phyloP scores from a whole-genome alignment of 192 early-diverging fungal species.

The Geranomyces michiganensis region DNA sequence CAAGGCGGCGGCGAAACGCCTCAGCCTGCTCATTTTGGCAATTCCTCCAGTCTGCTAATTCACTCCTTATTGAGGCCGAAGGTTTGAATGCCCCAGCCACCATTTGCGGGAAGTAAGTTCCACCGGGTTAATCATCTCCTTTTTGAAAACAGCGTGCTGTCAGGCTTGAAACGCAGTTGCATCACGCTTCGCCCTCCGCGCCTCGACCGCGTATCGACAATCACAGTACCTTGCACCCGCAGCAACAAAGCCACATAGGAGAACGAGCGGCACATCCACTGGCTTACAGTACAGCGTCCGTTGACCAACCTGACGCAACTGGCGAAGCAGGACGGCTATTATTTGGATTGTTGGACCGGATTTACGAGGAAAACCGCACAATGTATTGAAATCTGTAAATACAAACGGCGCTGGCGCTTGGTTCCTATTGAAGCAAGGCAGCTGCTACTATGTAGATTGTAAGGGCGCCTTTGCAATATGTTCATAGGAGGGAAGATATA shows the following conservation, averaged over 20 bases:
- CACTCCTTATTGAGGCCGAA: constrained; percentile 27
- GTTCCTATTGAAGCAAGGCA: no score
- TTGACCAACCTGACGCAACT: neutral
- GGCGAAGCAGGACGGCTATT: constrained; percentile 36
- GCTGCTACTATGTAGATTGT: no score
- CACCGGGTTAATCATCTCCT: neutral
- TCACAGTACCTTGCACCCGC: neutral
- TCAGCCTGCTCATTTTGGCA: constrained; percentile 1
- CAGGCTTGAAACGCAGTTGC: neutral
- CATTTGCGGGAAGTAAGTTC: no score
- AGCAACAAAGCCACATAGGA: neutral
- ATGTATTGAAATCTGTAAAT: constrained; percentile 14
- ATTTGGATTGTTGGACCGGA: constrained; percentile 50
- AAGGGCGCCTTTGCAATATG: no score
- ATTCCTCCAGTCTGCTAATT: constrained; percentile 27
- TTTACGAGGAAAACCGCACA: constrained; percentile 38
- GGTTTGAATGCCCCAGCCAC: neutral
- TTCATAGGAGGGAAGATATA: no score
- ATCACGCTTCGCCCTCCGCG: neutral
- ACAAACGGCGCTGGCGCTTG: no score
- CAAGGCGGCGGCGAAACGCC: neutral
- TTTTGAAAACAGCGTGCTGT: neutral
- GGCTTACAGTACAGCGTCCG: neutral
- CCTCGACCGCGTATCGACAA: neutral
- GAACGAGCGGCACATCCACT: neutral